Base-by-base conservation (phyloP, 177 flowering plant genomes). In the Tripterygium wilfordii region DNA sequence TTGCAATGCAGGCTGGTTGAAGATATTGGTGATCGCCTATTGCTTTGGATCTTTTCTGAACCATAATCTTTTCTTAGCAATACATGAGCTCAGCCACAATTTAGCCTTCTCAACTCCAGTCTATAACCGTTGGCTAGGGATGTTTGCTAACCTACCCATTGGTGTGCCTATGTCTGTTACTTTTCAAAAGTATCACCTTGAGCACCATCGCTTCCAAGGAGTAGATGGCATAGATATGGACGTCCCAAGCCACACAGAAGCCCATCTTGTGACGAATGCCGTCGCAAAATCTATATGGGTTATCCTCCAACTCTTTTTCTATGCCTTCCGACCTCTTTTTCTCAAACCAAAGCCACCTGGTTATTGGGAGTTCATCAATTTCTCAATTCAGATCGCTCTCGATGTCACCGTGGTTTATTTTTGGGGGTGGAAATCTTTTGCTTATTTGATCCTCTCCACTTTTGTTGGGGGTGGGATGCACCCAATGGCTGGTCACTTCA, bases 381-480 rank as follows among this genome's bases (percentile, higher is more conserved):
- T 83, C 2, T 22, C 39, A 14, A 56, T 74, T 53, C 98, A 91
- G 54, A 49, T 88, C 2, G 58, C 66, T 10, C 90, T 85, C 8
- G 92, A 91, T 57, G 76, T 60, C 2, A 26, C 66, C 45, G 57
- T 91, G 78, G 83, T 81, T 28, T 74, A 78, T 49, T 71, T 88
- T 50, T 88, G 76, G 65, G 95, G 95, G n/a, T 81, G 92, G 88
- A 88, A 60, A 50, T 67, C 95, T 41, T 69, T 91, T 20, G 83
- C 66, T 16, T 91, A 88, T 58, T 20, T 91, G 66, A 88, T 91
- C 58, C 83, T 84, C 17, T 79, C 98, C 4, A 91, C 98, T 22
- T 91, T 91, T 39, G 86, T 91, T 14, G 96, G 98, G 1, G 98
- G 98, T 3, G 98, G 98, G 19, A 77, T 91, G 95, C 98, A 88